These are phyloP conservation scores for Dalbergia cultrata DNA, from an alignment of 306 rosid genomes.

Conservation along the genomic window DNA sequence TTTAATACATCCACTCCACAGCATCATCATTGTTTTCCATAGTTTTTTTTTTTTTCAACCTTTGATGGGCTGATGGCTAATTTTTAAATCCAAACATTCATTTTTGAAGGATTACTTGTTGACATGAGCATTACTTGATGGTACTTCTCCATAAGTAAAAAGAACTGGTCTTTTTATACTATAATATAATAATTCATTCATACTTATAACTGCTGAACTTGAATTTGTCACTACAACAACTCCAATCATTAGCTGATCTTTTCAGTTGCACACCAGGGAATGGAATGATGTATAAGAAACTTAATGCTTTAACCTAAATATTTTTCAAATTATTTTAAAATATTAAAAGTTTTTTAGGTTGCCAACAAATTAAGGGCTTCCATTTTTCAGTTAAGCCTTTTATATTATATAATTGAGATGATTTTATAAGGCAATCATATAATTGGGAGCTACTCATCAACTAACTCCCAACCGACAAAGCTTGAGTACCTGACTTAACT, in stretches of 20 bases:
- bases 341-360: too few species aligned
- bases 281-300: not conserved
- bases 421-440: too few species aligned
- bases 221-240: not conserved
- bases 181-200: not conserved
- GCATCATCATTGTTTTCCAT: constrained; percentile 11
- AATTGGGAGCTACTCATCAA: not conserved
- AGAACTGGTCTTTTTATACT: not conserved
- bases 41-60: not conserved
- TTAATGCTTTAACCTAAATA: not conserved
- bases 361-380: too few species aligned
- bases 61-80: not conserved
- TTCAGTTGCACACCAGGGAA: not conserved
- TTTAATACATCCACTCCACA: not conserved
- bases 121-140: not conserved
- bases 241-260: constrained; percentile 34
- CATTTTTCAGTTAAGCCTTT: too few species aligned
- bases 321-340: too few species aligned
- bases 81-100: not conserved
- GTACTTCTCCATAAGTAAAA: not conserved
- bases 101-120: not conserved
- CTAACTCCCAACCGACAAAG: not conserved
- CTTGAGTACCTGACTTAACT: not conserved
- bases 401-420: not conserved
- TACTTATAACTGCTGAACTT: not conserved